These are phyloP conservation scores for Alternaria triticimaculans DNA, from an alignment of 2,329 filamentous ascomycete species.

Conservation along the genomic window DNA sequence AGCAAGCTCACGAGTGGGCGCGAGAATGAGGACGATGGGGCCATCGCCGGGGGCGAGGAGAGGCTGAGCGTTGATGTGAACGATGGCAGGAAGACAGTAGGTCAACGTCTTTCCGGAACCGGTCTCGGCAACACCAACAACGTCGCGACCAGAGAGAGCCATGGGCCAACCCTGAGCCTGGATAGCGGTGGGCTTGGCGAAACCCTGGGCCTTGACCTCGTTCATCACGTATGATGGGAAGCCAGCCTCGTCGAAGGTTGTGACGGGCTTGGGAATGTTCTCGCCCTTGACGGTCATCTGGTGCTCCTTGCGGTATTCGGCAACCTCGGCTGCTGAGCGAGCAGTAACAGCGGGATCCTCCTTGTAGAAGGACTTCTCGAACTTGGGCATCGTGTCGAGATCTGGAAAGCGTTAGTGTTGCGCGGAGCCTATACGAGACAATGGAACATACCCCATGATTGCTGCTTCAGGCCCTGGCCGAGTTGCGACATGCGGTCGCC, in stretches of 20 bases:
- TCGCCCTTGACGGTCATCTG: constrained; percentile 81
- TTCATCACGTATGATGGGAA: constrained; percentile 98
- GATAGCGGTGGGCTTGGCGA: constrained; percentile 90
- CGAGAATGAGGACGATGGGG: constrained; percentile 93
- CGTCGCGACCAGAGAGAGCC: constrained; percentile 96
- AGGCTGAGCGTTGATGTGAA: constrained; percentile 99
- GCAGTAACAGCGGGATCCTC: constrained; percentile 80
- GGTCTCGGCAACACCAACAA: constrained; percentile 98
- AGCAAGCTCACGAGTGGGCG: constrained; percentile 95
- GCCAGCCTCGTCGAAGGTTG: constrained; percentile 96
- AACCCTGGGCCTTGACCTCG: constrained; percentile 98
- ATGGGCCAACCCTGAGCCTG: constrained; percentile 99
- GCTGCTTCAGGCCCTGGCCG: constrained; percentile 84
- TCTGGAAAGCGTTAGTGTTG: constrained; percentile 62
- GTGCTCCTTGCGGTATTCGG: constrained; percentile 84
- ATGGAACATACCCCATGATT: constrained; percentile 79
- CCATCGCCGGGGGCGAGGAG: constrained; percentile 94
- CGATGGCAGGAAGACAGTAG: constrained; percentile 96
- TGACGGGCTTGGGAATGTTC: constrained; percentile 89
- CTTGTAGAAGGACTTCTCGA: constrained; percentile 99
- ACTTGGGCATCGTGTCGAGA: constrained; percentile 80
- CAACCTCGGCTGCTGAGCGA: constrained; percentile 80
- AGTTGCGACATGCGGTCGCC: constrained; percentile 95
- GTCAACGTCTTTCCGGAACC: constrained; percentile 99
- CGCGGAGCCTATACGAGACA: neutral